Evolutionary conservation across 2,329 filamentous ascomycete species (phyloP), one percentile per base, ranked within the genome.

Genomic region (Trichoderma harzianum): DNA sequence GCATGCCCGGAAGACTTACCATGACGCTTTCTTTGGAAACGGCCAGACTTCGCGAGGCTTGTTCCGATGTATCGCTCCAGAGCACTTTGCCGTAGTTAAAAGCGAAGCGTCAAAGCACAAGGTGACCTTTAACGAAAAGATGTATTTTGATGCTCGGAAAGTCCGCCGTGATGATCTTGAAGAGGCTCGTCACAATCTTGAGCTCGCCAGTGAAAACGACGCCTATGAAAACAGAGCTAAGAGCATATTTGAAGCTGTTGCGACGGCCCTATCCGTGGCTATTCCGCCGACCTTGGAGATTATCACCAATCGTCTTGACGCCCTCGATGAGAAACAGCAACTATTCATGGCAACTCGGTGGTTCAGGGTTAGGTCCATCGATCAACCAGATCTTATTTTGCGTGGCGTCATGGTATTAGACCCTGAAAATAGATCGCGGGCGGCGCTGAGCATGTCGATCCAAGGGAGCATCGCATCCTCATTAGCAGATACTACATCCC

Each of bases 61-160:
- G 16, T n/a, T 43, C 5, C 3, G 16, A 43, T 43, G 39, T n/a
- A 43, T 43, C 39, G 7, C 3, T 43, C 39, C 18, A 43, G 39
- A 43, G 7, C 39, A 43, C 0, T 43, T n/a, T 43, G 7, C 8
- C 0, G 1, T 43, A 0, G 3, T 43, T 1, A 43, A 7, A 43
- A 7, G 1, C 14, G 36, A 36, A 36, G 14, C 14, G 14, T 36
- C 3, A 16, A 43, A 43, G 16, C 7, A 4, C 4, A 3, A 8
- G 36, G 3, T 43, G 7, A 43, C 16, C 0, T 3, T 43, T 1
- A 1, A 43, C 36, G 2, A 3, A 43, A 3, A 0, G 16, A 3
- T 0, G 3, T 43, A 43, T 43, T n/a, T 5, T 43, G 39, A 43
- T 7, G 39, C 7, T n/a, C 10, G 7, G 39, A n/a, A n/a, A n/a